phyloP scores from a whole-genome alignment of 2,329 filamentous ascomycete species.

The Raffaelea albimanens region DNA sequence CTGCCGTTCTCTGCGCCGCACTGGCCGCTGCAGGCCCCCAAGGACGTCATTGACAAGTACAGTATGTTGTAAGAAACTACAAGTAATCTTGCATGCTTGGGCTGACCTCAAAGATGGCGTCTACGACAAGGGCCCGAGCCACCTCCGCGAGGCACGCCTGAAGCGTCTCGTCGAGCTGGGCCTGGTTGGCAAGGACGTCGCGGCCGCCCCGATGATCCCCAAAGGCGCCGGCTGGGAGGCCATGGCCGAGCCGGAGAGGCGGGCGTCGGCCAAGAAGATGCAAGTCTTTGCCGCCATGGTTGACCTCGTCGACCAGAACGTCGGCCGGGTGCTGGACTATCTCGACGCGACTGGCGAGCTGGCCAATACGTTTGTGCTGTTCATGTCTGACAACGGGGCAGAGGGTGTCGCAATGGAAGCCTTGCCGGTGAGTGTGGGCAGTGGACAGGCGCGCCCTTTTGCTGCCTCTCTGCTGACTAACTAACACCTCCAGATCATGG shows the following conservation, averaged over 20 bases:
- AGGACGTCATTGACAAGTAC: constrained; percentile 46
- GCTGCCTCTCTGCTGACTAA: too few species aligned
- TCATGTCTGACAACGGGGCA: constrained; percentile 49
- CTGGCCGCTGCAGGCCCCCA: constrained; percentile 52
- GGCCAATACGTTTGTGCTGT: constrained; percentile 55
- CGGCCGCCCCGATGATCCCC: constrained; percentile 39
- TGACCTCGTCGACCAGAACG: constrained; percentile 49
- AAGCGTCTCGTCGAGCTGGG: constrained; percentile 47
- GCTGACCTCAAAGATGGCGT: too few species aligned
- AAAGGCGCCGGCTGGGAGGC: too few species aligned
- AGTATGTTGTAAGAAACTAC: too few species aligned
- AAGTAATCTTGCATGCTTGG: too few species aligned
- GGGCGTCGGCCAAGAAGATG: constrained; percentile 44
- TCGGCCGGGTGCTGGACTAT: constrained; percentile 49
- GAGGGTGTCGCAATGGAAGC: constrained; percentile 18
- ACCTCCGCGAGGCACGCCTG: constrained; percentile 41
- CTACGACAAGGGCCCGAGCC: constrained; percentile 52
- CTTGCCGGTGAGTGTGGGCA: constrained; percentile 11
- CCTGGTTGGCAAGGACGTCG: constrained; percentile 39
- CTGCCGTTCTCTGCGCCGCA: constrained; percentile 54
- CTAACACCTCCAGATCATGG: too few species aligned
- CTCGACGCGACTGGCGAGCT: constrained; percentile 45
- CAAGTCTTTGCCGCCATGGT: constrained; percentile 57
- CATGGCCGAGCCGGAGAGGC: constrained; percentile 36
- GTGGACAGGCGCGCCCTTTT: constrained; percentile 14